phyloP scores from a whole-genome alignment of 176 grass and related monocot genomes.

The Triticum aestivum region DNA sequence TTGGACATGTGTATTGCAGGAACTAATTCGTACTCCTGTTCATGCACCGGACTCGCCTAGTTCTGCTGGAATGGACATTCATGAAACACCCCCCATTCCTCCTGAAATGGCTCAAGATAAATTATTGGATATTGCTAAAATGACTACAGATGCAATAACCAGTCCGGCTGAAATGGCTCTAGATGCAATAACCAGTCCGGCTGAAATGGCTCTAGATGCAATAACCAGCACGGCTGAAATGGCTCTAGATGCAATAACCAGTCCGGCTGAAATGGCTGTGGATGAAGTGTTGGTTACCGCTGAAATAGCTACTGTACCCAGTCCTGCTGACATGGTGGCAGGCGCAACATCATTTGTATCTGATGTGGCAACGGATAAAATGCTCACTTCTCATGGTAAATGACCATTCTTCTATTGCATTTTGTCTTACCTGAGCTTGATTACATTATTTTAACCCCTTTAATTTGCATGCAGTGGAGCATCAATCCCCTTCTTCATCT shows the following conservation, averaged over 20 bases:
- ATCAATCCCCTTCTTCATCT: slow-evolving; percentile 27
- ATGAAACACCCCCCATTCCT: background rate
- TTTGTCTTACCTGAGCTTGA: slow-evolving; percentile 13
- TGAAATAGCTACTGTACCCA: slow-evolving; percentile 12
- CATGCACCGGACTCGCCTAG: slow-evolving; percentile 26
- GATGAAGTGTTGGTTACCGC: slow-evolving; percentile 12
- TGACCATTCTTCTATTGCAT: slow-evolving; percentile 16
- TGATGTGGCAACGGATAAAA: slow-evolving; percentile 35
- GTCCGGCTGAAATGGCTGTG: slow-evolving; percentile 19
- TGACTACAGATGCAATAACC: slow-evolving; percentile 21
- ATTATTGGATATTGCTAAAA: background rate
- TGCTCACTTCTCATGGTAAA: slow-evolving; percentile 35
- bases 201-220: slow-evolving; percentile 38
- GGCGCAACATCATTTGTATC: slow-evolving; percentile 19
- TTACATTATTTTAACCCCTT: slow-evolving; percentile 31
- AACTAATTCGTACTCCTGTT: slow-evolving; percentile 33
- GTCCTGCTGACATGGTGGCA: slow-evolving; percentile 17
- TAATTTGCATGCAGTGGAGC: slow-evolving; percentile 45
- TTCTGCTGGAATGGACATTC: slow-evolving; percentile 24
- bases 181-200: slow-evolving; percentile 12
- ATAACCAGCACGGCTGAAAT: background rate
- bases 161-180: slow-evolving; percentile 25
- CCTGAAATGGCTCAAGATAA: no score
- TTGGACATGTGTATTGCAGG: slow-evolving; percentile 38
- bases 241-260: slow-evolving; percentile 21